Percentiles rank a stretch among this genome's conserved stretches.
phyloP scores from a whole-genome alignment of 208 protist genomes.

The Naegleria fowleri region DNA sequence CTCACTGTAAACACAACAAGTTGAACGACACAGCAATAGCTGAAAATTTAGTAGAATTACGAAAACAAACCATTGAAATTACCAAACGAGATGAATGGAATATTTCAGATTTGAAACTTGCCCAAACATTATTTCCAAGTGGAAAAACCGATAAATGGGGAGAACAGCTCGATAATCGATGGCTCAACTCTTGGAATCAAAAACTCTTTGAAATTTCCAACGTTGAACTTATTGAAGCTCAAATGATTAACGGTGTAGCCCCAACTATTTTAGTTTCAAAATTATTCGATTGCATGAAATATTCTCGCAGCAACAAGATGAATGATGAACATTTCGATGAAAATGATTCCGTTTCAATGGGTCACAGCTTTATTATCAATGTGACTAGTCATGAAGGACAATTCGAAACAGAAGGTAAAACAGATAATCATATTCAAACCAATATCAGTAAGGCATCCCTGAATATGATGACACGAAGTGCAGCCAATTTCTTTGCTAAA shows the following conservation, averaged over 20 bases:
- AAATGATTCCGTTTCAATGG: not conserved
- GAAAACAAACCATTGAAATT: not conserved
- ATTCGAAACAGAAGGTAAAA: conserved; percentile 61
- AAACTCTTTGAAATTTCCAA: not conserved
- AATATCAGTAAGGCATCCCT: conserved; percentile 97
- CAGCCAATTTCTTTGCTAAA: conserved; percentile 72
- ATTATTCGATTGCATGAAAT: not conserved
- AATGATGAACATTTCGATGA: not conserved
- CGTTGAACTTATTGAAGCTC: conserved; percentile 27
- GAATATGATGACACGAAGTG: conserved; percentile 96
- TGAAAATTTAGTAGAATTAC: not conserved
- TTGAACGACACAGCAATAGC: not conserved
- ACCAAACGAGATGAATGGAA: not conserved
- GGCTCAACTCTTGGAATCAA: not conserved
- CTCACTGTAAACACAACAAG: not conserved
- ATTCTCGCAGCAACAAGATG: not conserved
- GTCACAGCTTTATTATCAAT: not conserved
- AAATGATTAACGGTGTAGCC: conserved; percentile 23
- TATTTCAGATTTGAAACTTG: not conserved
- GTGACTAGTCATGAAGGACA: conserved; percentile 35
- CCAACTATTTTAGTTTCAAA: conserved; percentile 16
- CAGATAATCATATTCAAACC: conserved; percentile 83
- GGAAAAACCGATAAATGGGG: not conserved
- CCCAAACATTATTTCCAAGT: not conserved
- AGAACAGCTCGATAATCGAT: not conserved